Evolutionary conservation across 2,329 filamentous ascomycete genomes (phyloP), one percentile per base, ranked within the genome.

Genomic region (Lojkania enalia): DNA sequence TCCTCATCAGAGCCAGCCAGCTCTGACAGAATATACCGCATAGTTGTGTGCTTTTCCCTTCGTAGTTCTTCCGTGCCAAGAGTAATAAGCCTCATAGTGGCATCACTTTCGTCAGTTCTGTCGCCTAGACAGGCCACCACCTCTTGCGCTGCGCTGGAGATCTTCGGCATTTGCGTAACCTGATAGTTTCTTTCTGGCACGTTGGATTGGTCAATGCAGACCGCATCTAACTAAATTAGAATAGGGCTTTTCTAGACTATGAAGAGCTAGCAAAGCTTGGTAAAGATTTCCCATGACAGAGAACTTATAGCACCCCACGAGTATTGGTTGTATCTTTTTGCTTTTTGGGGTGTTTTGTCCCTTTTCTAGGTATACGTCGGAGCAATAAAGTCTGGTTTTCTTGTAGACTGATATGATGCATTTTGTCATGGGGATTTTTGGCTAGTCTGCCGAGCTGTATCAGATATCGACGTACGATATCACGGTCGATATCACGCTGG

Each of bases 81-180:
- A n/a, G 23, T n/a, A n/a, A 33, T 16, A 12, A 12, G 30, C 14
- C 16, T 6, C 30, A 33, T 9, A 15, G 14, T 33, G 9, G 7
- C 7, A 16, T 33, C 30, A 11, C 11, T 33, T 16, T 33, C 11
- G 11, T 9, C 6, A 16, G 7, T 33, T 11, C 15, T n/a, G 5
- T 37, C 32, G 0, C 69, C 70, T n/a, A 45, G 42, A 7, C 19
- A 45, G 11, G 39, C 18, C 11, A 38, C 15, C 2, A 44, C 42
- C 2, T 33, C 13, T 4, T 21, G 7, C 12, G 31, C 35, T 18
- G 11, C 19, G n/a, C 15, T 21, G 23, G 48, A 51, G 5, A 51
- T 37, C 11, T 29, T 21, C 6, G 18, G 31, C 48, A 51, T 51
- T 14, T 36, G 27, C 3, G 20, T n/a, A 12, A 51, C 42, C 20